These are phyloP conservation scores for Nephelium lappaceum DNA, from an alignment of 345 rosid genomes.

Conservation along the genomic window DNA sequence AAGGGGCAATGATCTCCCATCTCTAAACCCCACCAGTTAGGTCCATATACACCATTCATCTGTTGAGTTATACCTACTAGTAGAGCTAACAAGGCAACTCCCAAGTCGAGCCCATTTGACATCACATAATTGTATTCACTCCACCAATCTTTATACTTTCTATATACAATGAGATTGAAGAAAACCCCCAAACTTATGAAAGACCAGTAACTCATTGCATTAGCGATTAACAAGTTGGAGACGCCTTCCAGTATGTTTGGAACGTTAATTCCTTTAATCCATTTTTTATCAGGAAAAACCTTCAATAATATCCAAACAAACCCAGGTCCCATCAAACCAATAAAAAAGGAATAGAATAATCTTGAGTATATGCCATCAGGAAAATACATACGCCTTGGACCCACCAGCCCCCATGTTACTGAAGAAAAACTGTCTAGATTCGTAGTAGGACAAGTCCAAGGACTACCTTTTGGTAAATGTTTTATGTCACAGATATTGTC, in stretches of 20 bases:
- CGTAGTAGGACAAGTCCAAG: slow-evolving; percentile 8
- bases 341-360: too few relatives aligned
- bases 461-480: slow-evolving; percentile 11
- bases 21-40: slow-evolving; percentile 13
- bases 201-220: slow-evolving; percentile 1
- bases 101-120: slow-evolving; percentile 3
- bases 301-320: too few relatives aligned
- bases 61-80: not conserved
- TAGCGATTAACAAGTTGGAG: not conserved
- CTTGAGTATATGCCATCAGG: not conserved
- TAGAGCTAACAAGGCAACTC: not conserved
- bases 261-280: not conserved
- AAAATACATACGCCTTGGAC: slow-evolving; percentile 1
- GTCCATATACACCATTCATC: not conserved
- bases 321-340: too few relatives aligned
- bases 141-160: too few relatives aligned
- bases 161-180: too few relatives aligned
- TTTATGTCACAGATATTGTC: not conserved
- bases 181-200: not conserved
- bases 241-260: not conserved
- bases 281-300: not conserved
- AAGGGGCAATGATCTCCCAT: not conserved
- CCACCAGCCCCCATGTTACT: slow-evolving; percentile 17
- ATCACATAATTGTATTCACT: slow-evolving; percentile 3
- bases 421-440: not conserved